Evolutionary conservation across 495 filamentous ascomycete genomes (phyloP).

Genomic region (Pyronema omphalodes): DNA sequence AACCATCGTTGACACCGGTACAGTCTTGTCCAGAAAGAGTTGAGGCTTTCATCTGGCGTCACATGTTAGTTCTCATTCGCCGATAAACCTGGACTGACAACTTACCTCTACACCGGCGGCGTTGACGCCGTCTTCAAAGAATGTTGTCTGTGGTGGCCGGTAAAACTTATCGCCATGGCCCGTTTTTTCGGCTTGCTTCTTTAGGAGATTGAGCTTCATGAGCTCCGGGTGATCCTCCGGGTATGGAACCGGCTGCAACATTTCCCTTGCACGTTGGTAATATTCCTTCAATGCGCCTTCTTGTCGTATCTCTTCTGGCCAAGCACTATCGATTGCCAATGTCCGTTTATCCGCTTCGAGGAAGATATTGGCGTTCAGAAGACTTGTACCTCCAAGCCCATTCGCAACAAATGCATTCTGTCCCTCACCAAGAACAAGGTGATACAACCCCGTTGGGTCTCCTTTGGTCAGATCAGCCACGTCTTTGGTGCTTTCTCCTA

Average conservation of each 20-base stretch:
- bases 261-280: conserved; percentile 35
- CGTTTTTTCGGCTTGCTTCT: conserved; percentile 35
- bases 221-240: conserved; percentile 37
- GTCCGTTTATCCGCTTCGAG: conserved; percentile 39
- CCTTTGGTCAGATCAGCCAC: conserved; percentile 29
- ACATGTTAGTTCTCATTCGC: background rate
- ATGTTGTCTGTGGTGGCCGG: conserved; percentile 41
- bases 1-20: conserved; percentile 50
- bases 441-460: conserved; percentile 43
- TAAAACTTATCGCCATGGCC: conserved; percentile 36
- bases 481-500: conserved; percentile 21
- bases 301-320: conserved; percentile 38
- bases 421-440: conserved; percentile 43
- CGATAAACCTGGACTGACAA: background rate
- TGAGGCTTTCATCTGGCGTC: conserved; percentile 35
- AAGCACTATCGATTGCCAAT: conserved; percentile 32
- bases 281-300: background rate
- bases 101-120: conserved; percentile 35
- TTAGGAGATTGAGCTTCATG: conserved; percentile 38
- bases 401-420: conserved; percentile 49
- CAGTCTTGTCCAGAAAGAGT: conserved; percentile 40
- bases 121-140: conserved; percentile 41
- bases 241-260: conserved; percentile 42
- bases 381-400: conserved; percentile 45
- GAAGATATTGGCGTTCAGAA: conserved; percentile 53